Conservation (phyloP, 495 filamentous ascomycete species). For the Glarea lozoyensis region DNA sequence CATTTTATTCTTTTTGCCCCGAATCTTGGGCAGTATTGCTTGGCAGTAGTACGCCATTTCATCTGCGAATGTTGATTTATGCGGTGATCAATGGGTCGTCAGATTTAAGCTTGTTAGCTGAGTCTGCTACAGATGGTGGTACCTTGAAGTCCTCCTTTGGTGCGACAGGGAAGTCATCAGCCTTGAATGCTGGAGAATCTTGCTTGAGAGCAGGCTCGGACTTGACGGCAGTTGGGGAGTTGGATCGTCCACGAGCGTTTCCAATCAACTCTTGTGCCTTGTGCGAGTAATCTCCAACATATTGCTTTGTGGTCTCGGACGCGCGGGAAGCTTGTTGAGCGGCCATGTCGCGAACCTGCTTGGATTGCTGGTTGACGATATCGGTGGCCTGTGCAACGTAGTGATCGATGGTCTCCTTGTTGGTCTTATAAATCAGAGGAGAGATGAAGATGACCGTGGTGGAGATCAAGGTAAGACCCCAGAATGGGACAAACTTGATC, state of each 20-base stretch:
- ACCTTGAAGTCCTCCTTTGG: slow-evolving; percentile 35
- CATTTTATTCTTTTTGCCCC: no score
- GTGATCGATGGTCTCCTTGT: slow-evolving; percentile 86
- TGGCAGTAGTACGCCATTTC: neutral
- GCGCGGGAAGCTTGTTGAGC: slow-evolving; percentile 73
- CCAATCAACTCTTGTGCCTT: slow-evolving; percentile 74
- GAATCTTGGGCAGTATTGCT: no score
- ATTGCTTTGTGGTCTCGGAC: slow-evolving; percentile 67
- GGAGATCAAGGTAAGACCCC: slow-evolving; percentile 76
- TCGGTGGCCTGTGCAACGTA: slow-evolving; percentile 64
- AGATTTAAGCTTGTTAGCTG: slow-evolving; percentile 1
- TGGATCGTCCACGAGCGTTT: slow-evolving; percentile 39
- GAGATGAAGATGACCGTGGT: slow-evolving; percentile 71
- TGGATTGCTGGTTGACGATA: slow-evolving; percentile 72
- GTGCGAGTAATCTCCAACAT: slow-evolving; percentile 72
- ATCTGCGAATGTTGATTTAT: slow-evolving; percentile 4
- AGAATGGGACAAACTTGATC: slow-evolving; percentile 87
- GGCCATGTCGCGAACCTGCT: slow-evolving; percentile 70
- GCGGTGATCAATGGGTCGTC: slow-evolving; percentile 17
- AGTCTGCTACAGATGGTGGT: slow-evolving; percentile 4
- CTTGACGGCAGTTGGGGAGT: slow-evolving; percentile 26
- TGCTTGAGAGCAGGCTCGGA: slow-evolving; percentile 28
- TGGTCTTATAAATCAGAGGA: slow-evolving; percentile 86
- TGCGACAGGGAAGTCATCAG: slow-evolving; percentile 51
- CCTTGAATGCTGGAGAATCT: slow-evolving; percentile 26